These are phyloP conservation scores for Colletotrichum caudatum DNA, from an alignment of 2,329 filamentous ascomycete species.

Conservation along the genomic window DNA sequence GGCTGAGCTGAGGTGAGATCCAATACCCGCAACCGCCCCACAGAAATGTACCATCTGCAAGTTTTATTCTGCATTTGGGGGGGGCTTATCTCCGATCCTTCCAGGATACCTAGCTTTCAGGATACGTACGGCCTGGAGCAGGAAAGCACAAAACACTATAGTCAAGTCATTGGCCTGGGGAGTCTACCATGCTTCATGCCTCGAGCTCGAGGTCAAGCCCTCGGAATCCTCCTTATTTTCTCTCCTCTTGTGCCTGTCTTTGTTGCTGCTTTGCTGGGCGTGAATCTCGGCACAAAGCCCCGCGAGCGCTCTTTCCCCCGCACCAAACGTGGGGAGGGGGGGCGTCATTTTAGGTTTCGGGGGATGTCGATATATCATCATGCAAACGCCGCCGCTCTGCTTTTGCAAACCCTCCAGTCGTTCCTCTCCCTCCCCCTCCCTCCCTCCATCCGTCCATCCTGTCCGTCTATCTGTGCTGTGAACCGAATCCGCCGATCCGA, in stretches of 20 bases:
- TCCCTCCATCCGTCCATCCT: neutral
- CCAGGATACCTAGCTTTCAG: neutral
- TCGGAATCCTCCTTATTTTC: neutral
- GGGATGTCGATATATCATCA: slow-evolving; percentile 33
- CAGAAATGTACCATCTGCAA: slow-evolving; percentile 9
- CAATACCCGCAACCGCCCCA: slow-evolving; percentile 1
- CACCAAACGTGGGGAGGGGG: slow-evolving; percentile 10
- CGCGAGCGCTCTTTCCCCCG: slow-evolving; percentile 32
- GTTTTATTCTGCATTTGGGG: neutral
- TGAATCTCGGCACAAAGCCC: slow-evolving; percentile 25
- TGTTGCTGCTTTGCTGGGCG: slow-evolving; percentile 12
- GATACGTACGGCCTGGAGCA: neutral
- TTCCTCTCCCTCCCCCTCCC: neutral
- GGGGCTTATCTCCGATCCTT: slow-evolving; percentile 13
- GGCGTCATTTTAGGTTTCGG: slow-evolving; percentile 22
- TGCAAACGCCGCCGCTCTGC: slow-evolving; percentile 33
- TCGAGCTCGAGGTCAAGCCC: slow-evolving; percentile 7
- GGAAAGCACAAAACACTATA: neutral
- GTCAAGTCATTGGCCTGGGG: neutral
- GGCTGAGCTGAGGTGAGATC: neutral
- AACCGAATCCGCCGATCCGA: slow-evolving; percentile 20
- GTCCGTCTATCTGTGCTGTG: neutral
- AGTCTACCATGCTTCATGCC: slow-evolving; percentile 29
- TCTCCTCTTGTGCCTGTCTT: slow-evolving; percentile 31
- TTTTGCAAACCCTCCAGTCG: neutral